Percentiles rank a stretch among this genome's conserved stretches.
These are phyloP conservation scores for Echeveria elegans DNA, from an alignment of 164 flowering plant species.

Conservation along the genomic window DNA sequence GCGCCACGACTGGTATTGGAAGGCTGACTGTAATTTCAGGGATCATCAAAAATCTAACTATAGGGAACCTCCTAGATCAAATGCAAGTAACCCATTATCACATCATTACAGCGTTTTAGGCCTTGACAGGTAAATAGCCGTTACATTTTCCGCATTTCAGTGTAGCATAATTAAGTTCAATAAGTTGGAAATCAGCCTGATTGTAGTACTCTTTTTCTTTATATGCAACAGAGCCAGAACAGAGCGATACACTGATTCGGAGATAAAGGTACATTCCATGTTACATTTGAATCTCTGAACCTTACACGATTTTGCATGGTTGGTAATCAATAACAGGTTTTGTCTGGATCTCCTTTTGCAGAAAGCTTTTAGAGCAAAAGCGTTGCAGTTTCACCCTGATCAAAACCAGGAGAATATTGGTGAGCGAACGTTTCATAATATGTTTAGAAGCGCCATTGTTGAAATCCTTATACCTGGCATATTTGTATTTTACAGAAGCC, in stretches of 20 bases:
- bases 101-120: conserved; percentile 90
- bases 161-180: background rate
- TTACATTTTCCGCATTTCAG: background rate
- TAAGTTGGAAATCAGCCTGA: background rate
- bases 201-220: background rate
- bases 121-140: conserved; percentile 65
- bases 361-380: conserved; percentile 89
- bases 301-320: background rate
- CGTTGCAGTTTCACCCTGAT: conserved; percentile 89
- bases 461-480: background rate
- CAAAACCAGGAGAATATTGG: conserved; percentile 94
- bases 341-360: conserved; percentile 15
- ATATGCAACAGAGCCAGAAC: conserved; percentile 43
- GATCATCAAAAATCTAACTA: conserved; percentile 34
- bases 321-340: background rate
- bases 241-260: conserved; percentile 75
- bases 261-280: conserved; percentile 70
- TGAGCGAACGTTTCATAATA: conserved; percentile 11
- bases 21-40: conserved; percentile 47
- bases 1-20: conserved; percentile 58
- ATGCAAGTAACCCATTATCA: conserved; percentile 42
- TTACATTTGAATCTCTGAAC: background rate
- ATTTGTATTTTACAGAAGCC: conserved; percentile 45
- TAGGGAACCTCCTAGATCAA: conserved; percentile 35
- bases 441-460: background rate